phyloP scores from a whole-genome alignment of 2,329 filamentous ascomycete species.

The Pseudogymnoascus sp. region DNA sequence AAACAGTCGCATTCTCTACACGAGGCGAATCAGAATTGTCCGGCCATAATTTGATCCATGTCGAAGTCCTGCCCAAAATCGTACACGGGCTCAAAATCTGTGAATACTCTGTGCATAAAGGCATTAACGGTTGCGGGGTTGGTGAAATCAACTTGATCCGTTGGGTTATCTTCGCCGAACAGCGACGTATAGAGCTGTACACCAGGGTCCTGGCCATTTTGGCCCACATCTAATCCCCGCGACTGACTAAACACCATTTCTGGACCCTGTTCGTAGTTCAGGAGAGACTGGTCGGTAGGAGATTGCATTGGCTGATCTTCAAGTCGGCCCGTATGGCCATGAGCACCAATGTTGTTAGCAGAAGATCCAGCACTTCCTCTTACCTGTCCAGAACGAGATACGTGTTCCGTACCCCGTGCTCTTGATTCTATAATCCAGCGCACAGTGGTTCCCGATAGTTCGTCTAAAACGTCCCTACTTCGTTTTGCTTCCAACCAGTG shows the following conservation, averaged over 20 bases:
- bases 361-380: neutral
- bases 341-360: neutral
- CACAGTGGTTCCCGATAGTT: constrained; percentile 28
- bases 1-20: neutral
- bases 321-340: neutral
- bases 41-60: constrained; percentile 8
- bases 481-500: constrained; percentile 44
- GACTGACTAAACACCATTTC: neutral
- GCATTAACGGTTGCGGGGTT: constrained; percentile 9
- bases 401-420: neutral
- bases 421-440: constrained; percentile 22
- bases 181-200: constrained; percentile 5
- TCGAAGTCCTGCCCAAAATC: constrained; percentile 13
- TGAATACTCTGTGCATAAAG: constrained; percentile 13
- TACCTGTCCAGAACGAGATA: neutral
- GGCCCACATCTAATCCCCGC: neutral
- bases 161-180: neutral
- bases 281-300: neutral
- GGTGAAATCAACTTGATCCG: constrained; percentile 9
- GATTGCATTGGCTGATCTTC: neutral
- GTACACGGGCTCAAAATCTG: constrained; percentile 6
- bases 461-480: constrained; percentile 37
- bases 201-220: neutral
- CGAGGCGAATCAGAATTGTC: neutral
- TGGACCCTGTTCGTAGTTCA: neutral